Evolutionary conservation across 1,284 basidiomycete genomes (phyloP), one percentile per base, ranked within the genome.

Genomic region (Leccinum pseudoinsigne): DNA sequence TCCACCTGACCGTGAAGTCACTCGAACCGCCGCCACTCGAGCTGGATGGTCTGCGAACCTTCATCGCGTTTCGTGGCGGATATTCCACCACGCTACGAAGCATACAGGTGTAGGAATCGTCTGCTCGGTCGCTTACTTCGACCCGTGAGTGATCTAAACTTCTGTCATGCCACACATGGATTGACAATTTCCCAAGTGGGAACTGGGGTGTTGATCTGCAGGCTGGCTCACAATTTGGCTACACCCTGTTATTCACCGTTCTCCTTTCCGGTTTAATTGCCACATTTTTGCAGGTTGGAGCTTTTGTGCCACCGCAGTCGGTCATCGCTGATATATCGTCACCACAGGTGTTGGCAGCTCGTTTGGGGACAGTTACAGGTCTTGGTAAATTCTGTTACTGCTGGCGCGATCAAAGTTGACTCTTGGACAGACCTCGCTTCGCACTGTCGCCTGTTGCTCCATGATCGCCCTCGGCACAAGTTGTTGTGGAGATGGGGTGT

Each of bases 161-260:
- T 21, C 18, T 7, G 14, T 21, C 18, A 16, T 55, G 18, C n/a
- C 53, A 58, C 58, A 10, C 14, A 18, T 31, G 34, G 1, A 36
- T 47, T 68, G 50, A 65, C 62, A 38, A 16, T 56, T 36, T 23
- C 34, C 36, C n/a, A 21, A 84, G 82, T 18, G 84, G 84, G n/a
- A 86, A 85, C 63, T 86, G 85, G 85, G 78, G 80, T 6, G 83
- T 84, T 23, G 85, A 86, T 71, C 74, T 86, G 14, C 80, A 84
- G 68, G 85, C 85, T 10, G 87, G 87, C 8, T 85, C 86, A 11
- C 74, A 82, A 57, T 88, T 81, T 66, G 90, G 90, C 1, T 93
- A 93, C 77, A 84, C 85, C 65, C 80, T 93, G 5, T 80, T 94
- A 45, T 92, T 92, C 72, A 80, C 89, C 62, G 85, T 94, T 40